A percentile compares a stretch with the other conserved stretches of the same genome.
phyloP scores from a whole-genome alignment of 2,329 filamentous ascomycete species.

The Fusarium liriodendri region DNA sequence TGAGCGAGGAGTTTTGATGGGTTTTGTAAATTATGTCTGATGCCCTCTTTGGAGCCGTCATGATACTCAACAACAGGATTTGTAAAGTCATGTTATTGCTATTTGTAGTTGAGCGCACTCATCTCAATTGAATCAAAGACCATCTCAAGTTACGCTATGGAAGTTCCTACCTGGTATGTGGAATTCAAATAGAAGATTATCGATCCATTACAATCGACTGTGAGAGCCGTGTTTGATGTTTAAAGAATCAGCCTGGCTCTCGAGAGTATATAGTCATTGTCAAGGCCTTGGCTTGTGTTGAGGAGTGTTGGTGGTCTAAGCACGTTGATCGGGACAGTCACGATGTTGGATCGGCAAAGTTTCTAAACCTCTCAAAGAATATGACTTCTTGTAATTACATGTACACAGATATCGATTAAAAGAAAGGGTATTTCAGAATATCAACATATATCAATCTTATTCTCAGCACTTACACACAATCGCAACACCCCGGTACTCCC shows the following conservation, averaged over 20 bases:
- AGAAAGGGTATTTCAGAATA: background rate
- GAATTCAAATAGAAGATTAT: background rate
- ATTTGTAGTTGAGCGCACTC: background rate
- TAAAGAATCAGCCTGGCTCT: background rate
- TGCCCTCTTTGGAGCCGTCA: background rate
- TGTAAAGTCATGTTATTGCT: background rate
- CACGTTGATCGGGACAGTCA: no score
- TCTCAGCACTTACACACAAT: background rate
- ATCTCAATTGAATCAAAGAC: background rate
- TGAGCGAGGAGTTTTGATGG: conserved; percentile 56
- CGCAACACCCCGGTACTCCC: background rate
- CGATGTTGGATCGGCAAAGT: background rate
- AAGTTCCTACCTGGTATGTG: background rate
- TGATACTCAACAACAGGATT: background rate
- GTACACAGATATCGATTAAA: background rate
- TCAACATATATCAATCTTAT: background rate
- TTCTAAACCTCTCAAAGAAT: background rate
- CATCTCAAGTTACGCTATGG: background rate
- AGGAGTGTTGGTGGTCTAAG: background rate
- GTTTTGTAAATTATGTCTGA: background rate
- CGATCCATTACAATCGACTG: background rate
- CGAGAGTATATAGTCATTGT: background rate
- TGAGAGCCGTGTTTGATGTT: background rate
- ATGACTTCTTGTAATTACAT: background rate
- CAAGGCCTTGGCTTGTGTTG: background rate